Evolutionary conservation across 2,329 filamentous ascomycete genomes (phyloP).

Genomic region (Knufia fluminis): DNA sequence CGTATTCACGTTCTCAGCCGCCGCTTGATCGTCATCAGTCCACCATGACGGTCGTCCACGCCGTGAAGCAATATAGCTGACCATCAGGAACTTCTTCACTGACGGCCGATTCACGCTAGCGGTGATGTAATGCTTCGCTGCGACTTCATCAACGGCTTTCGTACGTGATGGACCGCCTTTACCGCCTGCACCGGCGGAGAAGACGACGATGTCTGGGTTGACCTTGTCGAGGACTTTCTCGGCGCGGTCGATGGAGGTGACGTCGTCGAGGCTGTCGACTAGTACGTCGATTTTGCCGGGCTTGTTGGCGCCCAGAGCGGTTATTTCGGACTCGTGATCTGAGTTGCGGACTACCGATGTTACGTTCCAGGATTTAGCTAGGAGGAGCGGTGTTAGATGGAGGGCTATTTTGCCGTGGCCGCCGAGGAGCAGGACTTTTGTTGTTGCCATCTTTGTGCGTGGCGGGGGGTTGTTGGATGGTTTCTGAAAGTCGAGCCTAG

Average conservation of each 20-base stretch:
- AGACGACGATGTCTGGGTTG: constrained; percentile 38
- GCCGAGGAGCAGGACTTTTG: constrained; percentile 63
- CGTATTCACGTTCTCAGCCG: constrained; percentile 39
- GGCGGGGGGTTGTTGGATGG: not conserved
- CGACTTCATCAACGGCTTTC: constrained; percentile 44
- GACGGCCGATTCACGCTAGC: constrained; percentile 37
- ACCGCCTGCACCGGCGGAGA: constrained; percentile 45
- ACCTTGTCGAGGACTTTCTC: constrained; percentile 46
- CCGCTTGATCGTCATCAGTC: constrained; percentile 38
- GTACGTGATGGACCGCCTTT: constrained; percentile 44
- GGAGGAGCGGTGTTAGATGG: constrained; percentile 64
- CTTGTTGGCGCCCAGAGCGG: constrained; percentile 49
- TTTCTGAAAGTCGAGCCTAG: too few species aligned
- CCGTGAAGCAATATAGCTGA: constrained; percentile 46
- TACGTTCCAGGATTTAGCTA: constrained; percentile 65
- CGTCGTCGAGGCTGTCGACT: constrained; percentile 61
- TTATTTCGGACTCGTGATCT: constrained; percentile 57
- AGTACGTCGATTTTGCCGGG: constrained; percentile 60
- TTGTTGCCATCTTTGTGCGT: constrained; percentile 8
- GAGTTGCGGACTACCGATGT: constrained; percentile 67
- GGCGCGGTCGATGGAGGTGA: constrained; percentile 55
- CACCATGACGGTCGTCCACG: constrained; percentile 43
- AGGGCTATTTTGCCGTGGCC: constrained; percentile 74
- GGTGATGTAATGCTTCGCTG: constrained; percentile 46
- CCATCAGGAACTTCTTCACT: constrained; percentile 46